Evolutionary conservation across 768 basidiomycete genomes (phyloP).

Genomic region (Ramaria rubella): DNA sequence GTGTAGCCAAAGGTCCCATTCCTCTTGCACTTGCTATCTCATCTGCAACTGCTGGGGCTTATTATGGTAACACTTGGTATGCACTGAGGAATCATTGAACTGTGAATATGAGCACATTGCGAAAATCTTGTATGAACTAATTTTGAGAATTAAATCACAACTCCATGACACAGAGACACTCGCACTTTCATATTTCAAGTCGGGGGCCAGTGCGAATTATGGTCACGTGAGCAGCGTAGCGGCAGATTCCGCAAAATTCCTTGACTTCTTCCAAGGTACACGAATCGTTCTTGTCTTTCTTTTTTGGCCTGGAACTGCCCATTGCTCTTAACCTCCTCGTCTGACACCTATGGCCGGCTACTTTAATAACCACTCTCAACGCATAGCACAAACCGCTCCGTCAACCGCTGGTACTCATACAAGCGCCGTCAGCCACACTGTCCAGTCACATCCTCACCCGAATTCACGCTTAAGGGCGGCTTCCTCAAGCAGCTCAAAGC

Average conservation of each 20-base stretch:
- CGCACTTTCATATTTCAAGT: no score
- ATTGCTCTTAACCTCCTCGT: neutral
- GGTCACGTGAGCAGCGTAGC: neutral
- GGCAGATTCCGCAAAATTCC: neutral
- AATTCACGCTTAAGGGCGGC: slow-evolving; percentile 40
- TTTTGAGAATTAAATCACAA: neutral
- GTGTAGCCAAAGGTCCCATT: slow-evolving; percentile 67
- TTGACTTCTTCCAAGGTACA: neutral
- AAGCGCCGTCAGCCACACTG: slow-evolving; percentile 5
- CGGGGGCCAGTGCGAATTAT: no score
- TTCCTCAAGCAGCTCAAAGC: slow-evolving; percentile 47
- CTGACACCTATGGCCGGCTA: slow-evolving; percentile 57
- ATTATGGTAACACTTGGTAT: slow-evolving; percentile 38
- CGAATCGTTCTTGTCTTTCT: no score
- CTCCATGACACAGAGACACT: no score
- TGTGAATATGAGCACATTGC: neutral
- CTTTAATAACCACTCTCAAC: slow-evolving; percentile 75
- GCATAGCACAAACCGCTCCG: slow-evolving; percentile 9
- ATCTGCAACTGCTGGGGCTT: slow-evolving; percentile 52
- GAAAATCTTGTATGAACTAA: neutral
- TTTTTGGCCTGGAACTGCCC: no score
- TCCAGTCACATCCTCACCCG: slow-evolving; percentile 12
- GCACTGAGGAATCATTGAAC: slow-evolving; percentile 7
- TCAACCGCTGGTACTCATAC: slow-evolving; percentile 14
- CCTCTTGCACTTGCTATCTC: slow-evolving; percentile 57